Base-by-base conservation (phyloP, 305 asterid species). In the Fraxinus sp. region DNA sequence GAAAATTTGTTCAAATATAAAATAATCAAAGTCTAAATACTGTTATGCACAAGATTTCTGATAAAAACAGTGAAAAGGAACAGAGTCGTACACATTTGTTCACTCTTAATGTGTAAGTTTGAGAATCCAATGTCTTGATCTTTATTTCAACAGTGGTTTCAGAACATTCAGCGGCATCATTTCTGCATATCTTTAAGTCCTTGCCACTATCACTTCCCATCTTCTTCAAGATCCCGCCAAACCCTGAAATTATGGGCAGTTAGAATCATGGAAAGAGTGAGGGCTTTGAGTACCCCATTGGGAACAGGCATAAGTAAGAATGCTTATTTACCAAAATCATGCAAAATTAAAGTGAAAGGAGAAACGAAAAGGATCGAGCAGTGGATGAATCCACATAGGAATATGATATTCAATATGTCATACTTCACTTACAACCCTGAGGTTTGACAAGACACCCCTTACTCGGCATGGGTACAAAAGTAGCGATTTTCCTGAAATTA, bases 61-160 rank as follows among this genome's bases (percentile, higher is more conserved):
- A 37, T 22, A 72, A 3, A 79, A 79, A 84, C 52, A 6, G 77
- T 26, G 55, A 83, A 79, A 78, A 82, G 85, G 59, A 78, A 66
- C 70, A 74, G 28, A 79, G 79, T 82, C 77, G 83, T 93, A 94
- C 99, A 70, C 92, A 90, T 92, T 96, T 94, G 86, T 94, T 94
- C 78, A 96, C 99, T 77, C 90, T 94, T 88, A 96, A 62, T 26
- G 95, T 92, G 88, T 88, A 93, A 36, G 93, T 94, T 85, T 87
- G 96, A 80, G 97, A 96, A 87, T 96, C 98, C 92, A 96, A 86
- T 13, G 93, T 96, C 94, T 96, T 96, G 90, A 96, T 94, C 91
- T 96, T 96, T 79, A 96, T 96, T 93, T 94, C 97, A 85, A 96
- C 97, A 33, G 97, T 91, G 85, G 99, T 86, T 88, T 91, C 93